Evolutionary conservation across 139 green algal species (phyloP), one percentile per base, ranked within the genome.

Genomic region (Picochlorum sp.): DNA sequence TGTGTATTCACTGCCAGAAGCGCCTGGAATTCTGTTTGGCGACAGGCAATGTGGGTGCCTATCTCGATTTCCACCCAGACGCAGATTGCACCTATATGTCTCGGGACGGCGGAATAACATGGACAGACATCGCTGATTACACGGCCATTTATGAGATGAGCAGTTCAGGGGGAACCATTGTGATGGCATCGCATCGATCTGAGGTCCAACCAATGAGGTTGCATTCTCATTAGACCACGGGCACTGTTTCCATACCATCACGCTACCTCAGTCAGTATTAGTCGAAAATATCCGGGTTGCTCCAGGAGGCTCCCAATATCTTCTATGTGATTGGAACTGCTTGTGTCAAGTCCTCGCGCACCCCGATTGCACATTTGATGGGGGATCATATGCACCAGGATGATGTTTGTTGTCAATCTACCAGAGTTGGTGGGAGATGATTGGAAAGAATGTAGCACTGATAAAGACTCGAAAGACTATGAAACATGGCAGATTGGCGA

Each of bases 281-380:
- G 78, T 98, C 0, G 75, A 90, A 38, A 98, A 98, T 69, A 95
- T 98, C 70, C 79, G 88, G 61, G 80, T 88, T 52, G 81, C 92
- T 76, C 85, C 86, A 1, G 70, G 80, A 24, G 81, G 78, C 4
- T 70, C 78, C 51, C 70, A 71, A 84, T 30, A 54, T 81, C 21
- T 96, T 98, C 61, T 38, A 96, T 13, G 73, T 97, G 28, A 86
- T 96, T 67, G 92, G 91, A 26, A 61, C 67, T 14, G 78, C 74
- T n/a, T 95, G 88, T 75, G 23, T 74, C 18, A 74, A 81, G 47
- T 61, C 16, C 13, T 30, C 51, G 21, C 44, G 2, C 60, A 86
- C 66, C 68, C 68, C 16, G 74, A 71, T 6, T 94, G 86, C 66
- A 71, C 49, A 10, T 75, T 78, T 5, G 37, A 55, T 10, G 63